Percentiles rank a stretch among this genome's conserved stretches.
Evolutionary conservation across 163 green algal genomes (phyloP).

Genomic region (Scenedesmus sp.): DNA sequence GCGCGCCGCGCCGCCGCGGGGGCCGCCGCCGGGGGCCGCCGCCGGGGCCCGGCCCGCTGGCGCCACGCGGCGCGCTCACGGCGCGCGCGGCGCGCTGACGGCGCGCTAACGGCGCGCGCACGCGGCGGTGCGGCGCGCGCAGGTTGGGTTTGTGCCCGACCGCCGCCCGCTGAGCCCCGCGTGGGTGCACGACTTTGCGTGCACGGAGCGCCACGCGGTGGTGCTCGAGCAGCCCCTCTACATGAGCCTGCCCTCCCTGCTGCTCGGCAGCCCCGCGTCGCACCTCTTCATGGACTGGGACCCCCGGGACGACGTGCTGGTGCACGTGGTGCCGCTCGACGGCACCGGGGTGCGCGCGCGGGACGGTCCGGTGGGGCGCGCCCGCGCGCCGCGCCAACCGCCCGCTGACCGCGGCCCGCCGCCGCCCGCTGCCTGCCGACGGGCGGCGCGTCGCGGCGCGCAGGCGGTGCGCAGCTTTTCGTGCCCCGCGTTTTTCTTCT

Average conservation of each 20-base stretch:
- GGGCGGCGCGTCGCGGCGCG: too few species aligned
- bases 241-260: conserved; percentile 69
- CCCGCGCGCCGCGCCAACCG: too few species aligned
- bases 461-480: conserved; percentile 55
- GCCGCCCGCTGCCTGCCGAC: too few species aligned
- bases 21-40: too few species aligned
- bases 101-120: too few species aligned
- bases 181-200: conserved; percentile 85
- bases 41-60: conserved; percentile 37
- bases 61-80: too few species aligned
- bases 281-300: conserved; percentile 76
- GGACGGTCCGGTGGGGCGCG: too few species aligned
- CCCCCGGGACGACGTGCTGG: conserved; percentile 58
- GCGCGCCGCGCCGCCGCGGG: too few species aligned
- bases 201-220: conserved; percentile 62
- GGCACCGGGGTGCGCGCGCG: conserved; percentile 39
- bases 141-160: conserved; percentile 61
- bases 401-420: too few species aligned
- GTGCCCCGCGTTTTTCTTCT: conserved; percentile 73
- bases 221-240: conserved; percentile 76
- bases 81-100: too few species aligned
- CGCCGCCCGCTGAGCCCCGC: conserved; percentile 46
- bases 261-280: conserved; percentile 45
- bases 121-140: background rate
- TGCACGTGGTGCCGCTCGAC: conserved; percentile 73